Conservation (phyloP, 2,329 filamentous ascomycete species). For the Ophidiomyces ophidiicola region DNA sequence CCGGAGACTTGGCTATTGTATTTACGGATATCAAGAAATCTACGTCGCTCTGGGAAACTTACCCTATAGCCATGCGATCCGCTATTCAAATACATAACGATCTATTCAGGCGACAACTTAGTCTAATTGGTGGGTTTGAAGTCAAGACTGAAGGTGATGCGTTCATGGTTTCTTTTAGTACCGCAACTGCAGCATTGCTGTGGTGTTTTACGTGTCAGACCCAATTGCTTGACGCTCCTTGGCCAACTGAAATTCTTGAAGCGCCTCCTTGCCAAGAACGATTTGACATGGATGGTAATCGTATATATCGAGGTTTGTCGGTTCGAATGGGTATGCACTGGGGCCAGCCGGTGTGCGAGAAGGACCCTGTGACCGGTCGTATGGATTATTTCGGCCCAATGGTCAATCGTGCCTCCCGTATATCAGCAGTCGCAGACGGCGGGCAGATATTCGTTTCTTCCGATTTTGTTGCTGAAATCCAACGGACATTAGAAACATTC, state of each 20-base stretch:
- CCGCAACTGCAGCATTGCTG: slow-evolving; percentile 81
- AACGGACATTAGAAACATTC: slow-evolving; percentile 77
- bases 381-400: slow-evolving; percentile 99
- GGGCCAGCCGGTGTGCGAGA: slow-evolving; percentile 87
- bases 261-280: slow-evolving; percentile 74
- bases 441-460: slow-evolving; percentile 94
- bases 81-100: slow-evolving; percentile 97
- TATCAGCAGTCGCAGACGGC: slow-evolving; percentile 86
- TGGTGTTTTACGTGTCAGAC: slow-evolving; percentile 96
- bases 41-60: slow-evolving; percentile 89
- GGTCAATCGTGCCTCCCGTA: slow-evolving; percentile 93
- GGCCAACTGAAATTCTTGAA: slow-evolving; percentile 85
- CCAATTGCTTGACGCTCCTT: slow-evolving; percentile 73
- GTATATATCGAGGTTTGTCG: slow-evolving; percentile 88
- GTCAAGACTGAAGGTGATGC: slow-evolving; percentile 99
- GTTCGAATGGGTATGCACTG: slow-evolving; percentile 97
- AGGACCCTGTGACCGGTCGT: slow-evolving; percentile 86
- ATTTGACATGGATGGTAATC: slow-evolving; percentile 67
- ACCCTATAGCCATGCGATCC: slow-evolving; percentile 86
- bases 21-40: slow-evolving; percentile 99
- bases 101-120: slow-evolving; percentile 83
- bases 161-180: slow-evolving; percentile 98
- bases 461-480: slow-evolving; percentile 93
- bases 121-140: slow-evolving; percentile 91
- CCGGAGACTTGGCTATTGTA: slow-evolving; percentile 80